Evolutionary conservation across 1,284 basidiomycete species (phyloP), one percentile per base, ranked within the genome.

Genomic region (Cutaneotrichosporon sp.): DNA sequence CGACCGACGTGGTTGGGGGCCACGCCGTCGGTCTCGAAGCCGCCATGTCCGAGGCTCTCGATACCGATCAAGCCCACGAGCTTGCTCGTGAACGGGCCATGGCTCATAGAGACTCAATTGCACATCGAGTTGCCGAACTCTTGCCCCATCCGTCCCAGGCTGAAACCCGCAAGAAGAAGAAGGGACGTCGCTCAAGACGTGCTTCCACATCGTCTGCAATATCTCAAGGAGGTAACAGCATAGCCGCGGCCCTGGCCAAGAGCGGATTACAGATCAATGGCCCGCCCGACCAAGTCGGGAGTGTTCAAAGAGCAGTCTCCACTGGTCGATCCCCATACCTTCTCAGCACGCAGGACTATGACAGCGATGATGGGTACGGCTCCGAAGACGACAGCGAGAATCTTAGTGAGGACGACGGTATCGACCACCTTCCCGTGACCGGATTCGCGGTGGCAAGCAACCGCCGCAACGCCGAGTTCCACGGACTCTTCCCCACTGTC

Each of bases 381-480:
- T 59, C 82, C 42, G 87, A 88, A 74, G 84, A 86, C 55, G 82
- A 84, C 18, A 81, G 81, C 38, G 73, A 75, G 10, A 84, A 85
- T 49, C 81, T 66, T 81, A 85, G 64, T 80, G 85, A 71, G 61
- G 74, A 70, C 59, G 76, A 72, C 31, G 62, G 69, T 22, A 69
- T 72, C 26, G 72, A 73, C 26, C 69, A 74, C 59, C 89, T 94
- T 74, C 92, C 92, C 22, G 87, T 88, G 50, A 90, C 91, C 3
- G 95, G 96, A 2, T 99, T 98, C 78, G 96, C 97, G 0, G 95
- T 99, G 13, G 96, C 96, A 8, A 97, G 92, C 78, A 92, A 89
- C 72, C 93, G 93, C 78, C 84, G 96, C 61, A 98, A 99, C 75
- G 87, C 89, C 9, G 97, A 99, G 74, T 99, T 99, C 79, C 96